Percentiles rank a stretch among this genome's conserved stretches.
Evolutionary conservation across 2,329 filamentous ascomycete species (phyloP).

Genomic region (Penicillium sp.): DNA sequence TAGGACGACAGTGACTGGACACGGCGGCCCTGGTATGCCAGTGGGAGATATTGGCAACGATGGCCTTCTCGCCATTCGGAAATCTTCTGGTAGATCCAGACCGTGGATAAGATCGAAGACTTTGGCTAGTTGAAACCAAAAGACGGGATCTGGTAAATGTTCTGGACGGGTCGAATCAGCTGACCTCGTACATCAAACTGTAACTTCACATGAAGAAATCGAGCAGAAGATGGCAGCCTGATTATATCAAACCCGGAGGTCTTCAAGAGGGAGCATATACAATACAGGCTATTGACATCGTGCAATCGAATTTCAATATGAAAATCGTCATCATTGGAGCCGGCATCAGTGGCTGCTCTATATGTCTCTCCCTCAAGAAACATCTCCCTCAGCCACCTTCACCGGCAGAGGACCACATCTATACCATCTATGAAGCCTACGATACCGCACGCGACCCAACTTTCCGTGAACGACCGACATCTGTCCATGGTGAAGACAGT

Average conservation of each 20-base stretch:
- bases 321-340: conserved; percentile 47
- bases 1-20: neutral
- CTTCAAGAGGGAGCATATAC: too few relatives aligned
- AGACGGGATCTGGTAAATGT: too few relatives aligned
- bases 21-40: too few relatives aligned
- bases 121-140: too few relatives aligned
- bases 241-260: too few relatives aligned
- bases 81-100: too few relatives aligned
- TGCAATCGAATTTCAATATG: conserved; percentile 35
- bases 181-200: conserved; percentile 7
- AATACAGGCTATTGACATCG: neutral
- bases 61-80: too few relatives aligned
- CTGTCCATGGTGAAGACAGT: conserved; percentile 10
- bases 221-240: neutral
- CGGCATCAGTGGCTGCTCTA: conserved; percentile 42
- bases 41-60: too few relatives aligned
- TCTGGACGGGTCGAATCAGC: conserved; percentile 7
- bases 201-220: conserved; percentile 2
- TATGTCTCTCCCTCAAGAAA: conserved; percentile 43
- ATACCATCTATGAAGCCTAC: conserved; percentile 44
- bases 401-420: conserved; percentile 24
- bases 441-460: conserved; percentile 29
- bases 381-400: conserved; percentile 31
- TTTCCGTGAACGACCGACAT: conserved; percentile 14
- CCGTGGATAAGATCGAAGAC: too few relatives aligned